These are phyloP conservation scores for Astrothelium macrocarpum DNA, from an alignment of 495 filamentous ascomycete species.

Conservation along the genomic window DNA sequence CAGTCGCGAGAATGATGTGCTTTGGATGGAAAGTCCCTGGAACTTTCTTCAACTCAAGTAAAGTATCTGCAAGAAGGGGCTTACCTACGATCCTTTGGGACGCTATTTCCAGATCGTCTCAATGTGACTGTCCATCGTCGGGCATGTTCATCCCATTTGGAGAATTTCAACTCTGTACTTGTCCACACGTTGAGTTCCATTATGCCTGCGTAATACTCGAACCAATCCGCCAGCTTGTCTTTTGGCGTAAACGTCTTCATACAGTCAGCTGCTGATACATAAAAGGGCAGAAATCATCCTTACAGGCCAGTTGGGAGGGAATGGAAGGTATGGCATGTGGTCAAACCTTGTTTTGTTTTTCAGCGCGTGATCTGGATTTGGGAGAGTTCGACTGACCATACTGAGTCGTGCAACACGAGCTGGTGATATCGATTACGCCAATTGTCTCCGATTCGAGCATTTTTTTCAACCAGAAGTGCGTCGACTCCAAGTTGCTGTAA, in stretches of 20 bases:
- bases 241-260: conserved; percentile 42
- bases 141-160: conserved; percentile 44
- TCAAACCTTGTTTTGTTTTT: background rate
- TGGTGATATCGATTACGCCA: conserved; percentile 61
- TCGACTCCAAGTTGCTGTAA: conserved; percentile 61
- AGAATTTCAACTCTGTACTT: conserved; percentile 40
- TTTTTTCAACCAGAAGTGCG: conserved; percentile 56
- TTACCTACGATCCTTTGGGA: background rate
- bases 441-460: conserved; percentile 60
- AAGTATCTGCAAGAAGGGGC: background rate
- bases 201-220: conserved; percentile 60
- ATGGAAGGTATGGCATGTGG: conserved; percentile 49
- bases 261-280: background rate
- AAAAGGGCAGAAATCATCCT: background rate
- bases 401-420: conserved; percentile 63
- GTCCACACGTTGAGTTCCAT: conserved; percentile 78
- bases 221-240: conserved; percentile 72
- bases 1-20: conserved; percentile 63
- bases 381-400: conserved; percentile 43
- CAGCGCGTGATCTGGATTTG: background rate
- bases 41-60: background rate
- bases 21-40: conserved; percentile 50
- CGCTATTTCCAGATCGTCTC: conserved; percentile 42
- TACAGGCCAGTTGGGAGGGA: conserved; percentile 55
- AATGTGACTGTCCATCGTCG: conserved; percentile 55